Evolutionary conservation across 345 rosid genomes (phyloP), one percentile per base, ranked within the genome.

Genomic region (Sapria himalayana): DNA sequence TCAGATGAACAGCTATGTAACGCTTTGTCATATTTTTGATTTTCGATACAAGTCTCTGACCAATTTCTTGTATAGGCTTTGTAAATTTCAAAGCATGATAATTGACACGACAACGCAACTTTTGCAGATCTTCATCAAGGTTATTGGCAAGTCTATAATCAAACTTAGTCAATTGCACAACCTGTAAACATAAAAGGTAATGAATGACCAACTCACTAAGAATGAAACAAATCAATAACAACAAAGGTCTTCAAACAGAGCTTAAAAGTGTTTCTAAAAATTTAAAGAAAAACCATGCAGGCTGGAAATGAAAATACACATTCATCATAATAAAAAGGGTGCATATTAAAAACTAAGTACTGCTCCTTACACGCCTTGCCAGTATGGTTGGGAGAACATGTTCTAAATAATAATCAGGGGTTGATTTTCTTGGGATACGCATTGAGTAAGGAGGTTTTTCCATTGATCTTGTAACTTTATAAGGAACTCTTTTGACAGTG

Each of bases 401-500:
- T 57, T 79, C 95, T 29, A 80, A 60, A 63, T 91, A 91, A 61
- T 82, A 91, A 54, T 84, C 95, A 7, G 92, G 85, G 19, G 76
- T 62, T 15, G 95, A 91, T 61, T 91, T 91, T 58, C 99, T 73
- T 0, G 99, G 99, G 23, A 91, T 95, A 36, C 99, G 93, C 76
- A 73, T 91, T 5, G 92, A 76, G 53, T 91, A 91, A 0, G 93
- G 95, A 62, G 93, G 95, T 56, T 77, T 91, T 52, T 84, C 95
- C 95, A 91, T 74, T 18, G 92, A 71, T 37, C 85, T 61, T 95
- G 80, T 84, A 51, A 77, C 61, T 56, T 65, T 84, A 47, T 84
- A 85, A 42, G 99, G 99, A 58, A 91, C 89, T 63, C 84, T 63
- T 82, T 75, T 91, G 36, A 91, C 81, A 48, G 84, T 65, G n/a